Evolutionary conservation across 257 asterid genomes (phyloP).

Genomic region (Solanum medicagineum): DNA sequence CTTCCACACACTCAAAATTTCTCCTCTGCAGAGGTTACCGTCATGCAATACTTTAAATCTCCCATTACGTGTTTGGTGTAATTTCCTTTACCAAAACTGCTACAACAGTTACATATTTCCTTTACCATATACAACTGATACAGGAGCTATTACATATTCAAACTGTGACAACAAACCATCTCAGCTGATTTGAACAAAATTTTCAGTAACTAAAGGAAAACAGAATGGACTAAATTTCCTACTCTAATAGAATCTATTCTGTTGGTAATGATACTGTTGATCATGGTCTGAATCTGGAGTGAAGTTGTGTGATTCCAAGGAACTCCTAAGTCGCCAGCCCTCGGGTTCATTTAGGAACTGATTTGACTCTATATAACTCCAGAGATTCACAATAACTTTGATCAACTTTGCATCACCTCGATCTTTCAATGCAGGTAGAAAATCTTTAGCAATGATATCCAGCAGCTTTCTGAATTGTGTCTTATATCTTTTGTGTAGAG

Average conservation of each 20-base stretch:
- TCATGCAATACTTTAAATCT: neutral
- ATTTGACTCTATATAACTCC: conserved; percentile 42
- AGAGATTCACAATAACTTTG: conserved; percentile 22
- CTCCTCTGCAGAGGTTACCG: neutral
- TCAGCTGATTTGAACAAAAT: neutral
- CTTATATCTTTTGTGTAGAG: conserved; percentile 38
- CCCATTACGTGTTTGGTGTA: neutral
- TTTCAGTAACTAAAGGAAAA: neutral
- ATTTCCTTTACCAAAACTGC: neutral
- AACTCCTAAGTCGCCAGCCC: conserved; percentile 36
- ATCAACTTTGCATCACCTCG: conserved; percentile 27
- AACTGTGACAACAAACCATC: neutral
- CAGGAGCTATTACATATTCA: neutral
- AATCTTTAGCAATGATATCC: conserved; percentile 30
- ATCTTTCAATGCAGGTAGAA: conserved; percentile 33
- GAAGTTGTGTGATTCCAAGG: conserved; percentile 22
- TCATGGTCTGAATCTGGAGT: neutral
- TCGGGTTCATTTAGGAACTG: conserved; percentile 54
- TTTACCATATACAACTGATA: neutral
- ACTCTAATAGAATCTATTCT: neutral
- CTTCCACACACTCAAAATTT: neutral
- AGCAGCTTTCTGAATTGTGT: conserved; percentile 60
- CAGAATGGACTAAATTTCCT: neutral
- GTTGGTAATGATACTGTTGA: neutral
- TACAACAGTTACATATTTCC: too few relatives aligned